phyloP scores from a whole-genome alignment of 2,329 filamentous ascomycete species.

The Nothophoma quercina region DNA sequence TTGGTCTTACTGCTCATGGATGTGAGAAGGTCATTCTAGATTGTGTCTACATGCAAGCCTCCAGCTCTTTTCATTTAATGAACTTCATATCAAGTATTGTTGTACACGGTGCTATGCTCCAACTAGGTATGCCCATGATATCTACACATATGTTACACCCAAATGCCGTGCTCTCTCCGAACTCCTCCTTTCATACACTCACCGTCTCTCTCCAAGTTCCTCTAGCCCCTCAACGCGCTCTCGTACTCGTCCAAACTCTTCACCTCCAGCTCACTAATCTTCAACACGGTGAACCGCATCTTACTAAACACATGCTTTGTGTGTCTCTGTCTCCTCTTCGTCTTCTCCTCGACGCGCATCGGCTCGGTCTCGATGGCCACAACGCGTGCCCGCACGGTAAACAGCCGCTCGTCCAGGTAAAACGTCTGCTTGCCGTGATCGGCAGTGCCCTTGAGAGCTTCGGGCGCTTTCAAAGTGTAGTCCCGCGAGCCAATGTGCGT shows the following conservation, averaged over 20 bases:
- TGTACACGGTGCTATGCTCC: constrained; percentile 12
- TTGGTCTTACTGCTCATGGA: no score
- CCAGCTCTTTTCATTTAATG: no score
- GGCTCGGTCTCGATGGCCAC: constrained; percentile 80
- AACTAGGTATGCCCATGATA: constrained; percentile 17
- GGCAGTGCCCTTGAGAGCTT: constrained; percentile 38
- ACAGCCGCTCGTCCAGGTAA: constrained; percentile 83
- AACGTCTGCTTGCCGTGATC: constrained; percentile 50
- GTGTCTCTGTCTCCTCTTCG: constrained; percentile 70
- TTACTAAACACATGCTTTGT: constrained; percentile 84
- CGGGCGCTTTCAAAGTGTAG: constrained; percentile 76
- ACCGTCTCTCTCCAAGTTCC: neutral
- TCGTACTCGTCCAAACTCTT: constrained; percentile 63
- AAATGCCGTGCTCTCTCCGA: neutral
- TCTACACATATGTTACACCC: constrained; percentile 30
- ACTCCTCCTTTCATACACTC: neutral
- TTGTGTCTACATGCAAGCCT: no score
- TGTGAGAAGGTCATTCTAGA: no score
- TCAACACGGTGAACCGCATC: constrained; percentile 85
- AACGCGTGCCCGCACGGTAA: constrained; percentile 84
- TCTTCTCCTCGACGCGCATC: constrained; percentile 63
- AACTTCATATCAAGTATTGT: constrained; percentile 6
- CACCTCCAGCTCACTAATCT: constrained; percentile 82
- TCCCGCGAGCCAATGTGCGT: constrained; percentile 84
- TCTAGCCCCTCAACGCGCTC: constrained; percentile 36